Evolutionary conservation across 306 rosid genomes (phyloP).

Genomic region (Pachyrhizus erosus): DNA sequence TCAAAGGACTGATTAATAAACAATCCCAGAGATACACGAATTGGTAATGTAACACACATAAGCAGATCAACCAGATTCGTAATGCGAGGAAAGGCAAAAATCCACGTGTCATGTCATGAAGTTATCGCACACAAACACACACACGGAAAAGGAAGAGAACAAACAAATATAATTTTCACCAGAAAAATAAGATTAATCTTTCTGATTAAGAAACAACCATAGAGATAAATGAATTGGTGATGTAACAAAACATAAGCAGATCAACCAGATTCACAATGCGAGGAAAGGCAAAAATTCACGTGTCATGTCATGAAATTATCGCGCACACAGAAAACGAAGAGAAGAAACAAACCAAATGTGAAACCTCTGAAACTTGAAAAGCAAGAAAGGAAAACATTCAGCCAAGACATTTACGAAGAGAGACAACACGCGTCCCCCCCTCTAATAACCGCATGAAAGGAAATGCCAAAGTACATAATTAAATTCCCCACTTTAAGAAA

Average conservation of each 20-base stretch:
- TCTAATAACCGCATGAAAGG: neutral
- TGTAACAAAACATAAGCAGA: constrained; percentile 10
- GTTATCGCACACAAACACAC: neutral
- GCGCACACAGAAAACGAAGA: constrained; percentile 1
- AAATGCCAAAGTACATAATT: neutral
- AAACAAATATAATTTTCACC: too few species aligned
- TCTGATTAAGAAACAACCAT: neutral
- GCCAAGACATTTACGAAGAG: neutral
- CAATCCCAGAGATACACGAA: neutral
- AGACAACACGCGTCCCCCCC: neutral
- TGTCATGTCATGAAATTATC: neutral
- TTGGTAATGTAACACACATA: neutral
- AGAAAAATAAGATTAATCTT: too few species aligned
- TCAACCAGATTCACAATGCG: neutral
- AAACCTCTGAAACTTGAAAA: neutral
- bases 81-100: neutral
- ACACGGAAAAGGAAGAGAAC: neutral
- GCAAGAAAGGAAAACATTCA: neutral
- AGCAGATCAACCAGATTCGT: constrained; percentile 9
- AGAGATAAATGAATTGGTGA: neutral
- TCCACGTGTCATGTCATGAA: neutral
- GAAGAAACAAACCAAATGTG: constrained; percentile 13
- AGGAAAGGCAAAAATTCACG: neutral
- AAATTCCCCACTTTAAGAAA: neutral
- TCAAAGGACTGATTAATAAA: neutral